Evolutionary conservation across 768 basidiomycete species (phyloP).

Genomic region (Myochromella boudieri): DNA sequence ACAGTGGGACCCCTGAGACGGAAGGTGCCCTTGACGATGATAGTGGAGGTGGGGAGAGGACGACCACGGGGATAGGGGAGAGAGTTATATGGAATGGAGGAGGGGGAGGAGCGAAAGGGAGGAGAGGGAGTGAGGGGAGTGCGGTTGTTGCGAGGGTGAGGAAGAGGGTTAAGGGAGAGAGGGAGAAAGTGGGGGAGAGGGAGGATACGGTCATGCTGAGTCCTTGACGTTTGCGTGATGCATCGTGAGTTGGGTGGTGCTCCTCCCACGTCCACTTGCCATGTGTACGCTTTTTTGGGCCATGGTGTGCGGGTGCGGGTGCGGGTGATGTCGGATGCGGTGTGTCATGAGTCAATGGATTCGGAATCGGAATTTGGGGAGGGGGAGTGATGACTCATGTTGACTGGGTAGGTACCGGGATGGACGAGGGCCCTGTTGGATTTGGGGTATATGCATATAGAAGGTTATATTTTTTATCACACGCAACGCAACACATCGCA

Average conservation of each 20-base stretch:
- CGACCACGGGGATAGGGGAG: too few species aligned
- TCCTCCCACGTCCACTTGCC: not conserved
- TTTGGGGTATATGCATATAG: too few species aligned
- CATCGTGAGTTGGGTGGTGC: not conserved
- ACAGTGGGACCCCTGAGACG: slow-evolving; percentile 5
- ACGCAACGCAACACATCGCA: too few species aligned
- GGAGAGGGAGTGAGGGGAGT: not conserved
- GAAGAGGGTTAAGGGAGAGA: slow-evolving; percentile 5
- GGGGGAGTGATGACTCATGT: too few species aligned
- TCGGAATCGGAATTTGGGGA: too few species aligned
- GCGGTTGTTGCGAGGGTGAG: not conserved
- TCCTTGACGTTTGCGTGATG: slow-evolving; percentile 2
- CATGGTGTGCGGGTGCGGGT: too few species aligned
- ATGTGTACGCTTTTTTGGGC: not conserved
- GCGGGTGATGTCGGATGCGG: too few species aligned
- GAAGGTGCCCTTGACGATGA: not conserved
- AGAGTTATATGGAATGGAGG: too few species aligned
- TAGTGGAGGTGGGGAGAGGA: not conserved
- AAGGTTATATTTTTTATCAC: too few species aligned
- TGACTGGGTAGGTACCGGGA: too few species aligned
- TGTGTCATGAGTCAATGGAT: too few species aligned
- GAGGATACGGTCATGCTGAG: slow-evolving; percentile 11
- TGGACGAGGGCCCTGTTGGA: too few species aligned
- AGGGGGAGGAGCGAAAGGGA: slow-evolving; percentile 1
- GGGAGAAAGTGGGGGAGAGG: not conserved